These are phyloP conservation scores for Syzygium aqueum DNA, from an alignment of 345 rosid genomes.

Conservation along the genomic window DNA sequence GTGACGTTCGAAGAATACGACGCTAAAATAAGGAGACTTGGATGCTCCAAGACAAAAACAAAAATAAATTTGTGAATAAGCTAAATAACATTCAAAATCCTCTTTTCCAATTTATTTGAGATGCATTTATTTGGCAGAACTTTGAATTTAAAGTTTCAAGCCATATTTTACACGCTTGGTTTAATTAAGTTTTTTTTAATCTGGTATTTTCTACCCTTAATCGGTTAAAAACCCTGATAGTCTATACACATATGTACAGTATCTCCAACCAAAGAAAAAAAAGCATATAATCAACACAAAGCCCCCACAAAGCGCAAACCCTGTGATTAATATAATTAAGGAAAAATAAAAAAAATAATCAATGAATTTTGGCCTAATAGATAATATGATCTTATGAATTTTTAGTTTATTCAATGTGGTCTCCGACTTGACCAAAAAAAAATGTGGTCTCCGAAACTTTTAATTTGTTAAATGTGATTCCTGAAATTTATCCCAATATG, in stretches of 20 bases:
- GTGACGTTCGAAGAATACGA: fast-evolving
- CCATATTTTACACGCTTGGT: neutral
- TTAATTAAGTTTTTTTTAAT: too few species aligned
- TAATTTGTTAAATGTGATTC: too few species aligned
- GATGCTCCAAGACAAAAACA: fast-evolving
- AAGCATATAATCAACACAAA: too few species aligned
- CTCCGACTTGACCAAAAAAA: too few species aligned
- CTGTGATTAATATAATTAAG: too few species aligned
- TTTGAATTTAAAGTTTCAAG: neutral
- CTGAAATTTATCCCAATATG: neutral
- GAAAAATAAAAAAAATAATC: too few species aligned
- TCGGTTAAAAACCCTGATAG: fast-evolving
- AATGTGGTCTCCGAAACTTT: too few species aligned
- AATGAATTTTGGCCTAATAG: fast-evolving
- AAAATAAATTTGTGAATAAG: neutral
- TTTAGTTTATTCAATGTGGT: too few species aligned
- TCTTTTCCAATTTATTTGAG: neutral
- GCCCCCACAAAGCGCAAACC: too few species aligned
- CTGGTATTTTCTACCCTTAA: neutral
- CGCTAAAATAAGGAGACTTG: neutral
- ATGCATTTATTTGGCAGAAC: neutral
- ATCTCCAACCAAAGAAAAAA: neutral
- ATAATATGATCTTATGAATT: fast-evolving
- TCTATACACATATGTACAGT: neutral
- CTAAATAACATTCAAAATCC: neutral